Evolutionary conservation across 768 basidiomycete genomes (phyloP).

Genomic region (Tulasnella sp.): DNA sequence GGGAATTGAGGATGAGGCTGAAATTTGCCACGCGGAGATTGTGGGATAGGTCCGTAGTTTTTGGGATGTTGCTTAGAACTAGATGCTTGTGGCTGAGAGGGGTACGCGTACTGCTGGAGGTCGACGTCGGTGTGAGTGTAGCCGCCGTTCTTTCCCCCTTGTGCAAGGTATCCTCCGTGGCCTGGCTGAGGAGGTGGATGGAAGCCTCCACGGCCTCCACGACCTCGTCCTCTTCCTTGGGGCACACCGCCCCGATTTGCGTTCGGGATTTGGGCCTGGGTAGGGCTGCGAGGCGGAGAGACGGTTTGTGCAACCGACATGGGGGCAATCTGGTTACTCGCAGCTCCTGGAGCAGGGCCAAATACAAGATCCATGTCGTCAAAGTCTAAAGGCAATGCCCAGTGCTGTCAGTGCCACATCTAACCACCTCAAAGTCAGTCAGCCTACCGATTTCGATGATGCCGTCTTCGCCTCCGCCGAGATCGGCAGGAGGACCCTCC

Average conservation of each 20-base stretch:
- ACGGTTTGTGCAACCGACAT: background rate
- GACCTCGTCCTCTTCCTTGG: background rate
- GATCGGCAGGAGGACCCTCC: background rate
- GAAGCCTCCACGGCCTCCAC: constrained; percentile 12
- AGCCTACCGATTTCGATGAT: constrained; percentile 10
- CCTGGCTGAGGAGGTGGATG: background rate
- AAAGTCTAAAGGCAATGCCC: background rate
- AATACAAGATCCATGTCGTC: constrained; percentile 9
- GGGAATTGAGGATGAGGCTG: background rate
- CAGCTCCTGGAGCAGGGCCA: constrained; percentile 3
- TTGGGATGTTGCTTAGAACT: background rate
- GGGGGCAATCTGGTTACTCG: background rate
- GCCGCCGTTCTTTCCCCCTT: background rate
- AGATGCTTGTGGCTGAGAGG: background rate
- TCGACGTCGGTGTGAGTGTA: background rate
- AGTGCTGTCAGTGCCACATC: background rate
- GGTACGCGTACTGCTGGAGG: background rate
- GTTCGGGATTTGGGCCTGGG: background rate
- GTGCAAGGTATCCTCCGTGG: constrained; percentile 9
- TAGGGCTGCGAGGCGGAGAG: background rate
- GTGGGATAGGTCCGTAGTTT: background rate
- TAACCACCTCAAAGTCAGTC: background rate
- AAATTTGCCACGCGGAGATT: too few species aligned
- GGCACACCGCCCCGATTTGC: background rate
- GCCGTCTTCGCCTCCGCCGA: background rate